A percentile compares a stretch with the other conserved stretches of the same genome.
These are phyloP conservation scores for Brassica napus DNA, from an alignment of 345 rosid genomes.

Conservation along the genomic window DNA sequence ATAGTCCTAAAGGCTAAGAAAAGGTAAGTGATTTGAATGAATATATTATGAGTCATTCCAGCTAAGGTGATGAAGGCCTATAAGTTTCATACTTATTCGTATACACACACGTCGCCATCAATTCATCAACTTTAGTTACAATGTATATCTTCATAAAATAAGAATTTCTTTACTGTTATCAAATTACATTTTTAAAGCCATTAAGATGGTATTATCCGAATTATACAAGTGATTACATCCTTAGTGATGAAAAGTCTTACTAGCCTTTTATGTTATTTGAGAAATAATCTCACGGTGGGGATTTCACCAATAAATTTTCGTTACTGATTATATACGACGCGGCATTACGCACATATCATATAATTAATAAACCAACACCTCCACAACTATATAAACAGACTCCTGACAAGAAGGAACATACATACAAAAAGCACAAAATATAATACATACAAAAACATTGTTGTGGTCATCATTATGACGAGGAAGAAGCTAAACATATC, in stretches of 20 bases:
- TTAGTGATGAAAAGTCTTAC: not conserved
- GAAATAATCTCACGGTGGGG: not conserved
- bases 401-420: not conserved
- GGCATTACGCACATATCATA: not conserved
- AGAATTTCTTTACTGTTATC: not conserved
- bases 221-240: not conserved
- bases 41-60: constrained; percentile 19
- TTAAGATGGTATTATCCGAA: not conserved
- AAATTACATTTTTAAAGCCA: not conserved
- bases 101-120: not conserved
- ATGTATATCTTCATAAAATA: constrained; percentile 6
- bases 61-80: not conserved
- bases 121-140: not conserved
- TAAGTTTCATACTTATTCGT: not conserved
- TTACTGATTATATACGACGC: not conserved
- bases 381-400: constrained; percentile 19
- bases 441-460: not conserved
- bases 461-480: constrained; percentile 23
- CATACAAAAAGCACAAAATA: not conserved
- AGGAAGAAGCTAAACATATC: constrained; percentile 43
- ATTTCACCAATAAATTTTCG: not conserved
- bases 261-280: not conserved
- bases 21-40: not conserved
- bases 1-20: not conserved
- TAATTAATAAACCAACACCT: not conserved